phyloP scores from a whole-genome alignment of 192 early-diverging fungal species.

The Spinellus fusiger region DNA sequence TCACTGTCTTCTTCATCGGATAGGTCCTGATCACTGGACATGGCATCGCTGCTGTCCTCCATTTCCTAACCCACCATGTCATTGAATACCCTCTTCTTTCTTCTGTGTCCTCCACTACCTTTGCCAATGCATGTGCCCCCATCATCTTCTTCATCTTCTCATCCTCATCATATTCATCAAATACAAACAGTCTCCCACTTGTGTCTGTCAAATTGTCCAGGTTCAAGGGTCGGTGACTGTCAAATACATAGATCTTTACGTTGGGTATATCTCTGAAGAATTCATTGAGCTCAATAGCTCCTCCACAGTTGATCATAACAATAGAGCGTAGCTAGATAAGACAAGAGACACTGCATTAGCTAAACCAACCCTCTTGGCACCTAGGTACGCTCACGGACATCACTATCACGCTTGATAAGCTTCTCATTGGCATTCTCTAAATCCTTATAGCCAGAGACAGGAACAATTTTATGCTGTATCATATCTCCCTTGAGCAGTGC shows the following conservation, averaged over 20 bases:
- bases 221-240: constrained; percentile 85
- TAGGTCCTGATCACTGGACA: constrained; percentile 19
- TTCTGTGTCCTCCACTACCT: constrained; percentile 35
- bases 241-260: constrained; percentile 73
- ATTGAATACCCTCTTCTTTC: constrained; percentile 19
- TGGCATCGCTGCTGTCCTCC: constrained; percentile 27
- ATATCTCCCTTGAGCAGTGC: constrained; percentile 73
- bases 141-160: constrained; percentile 56
- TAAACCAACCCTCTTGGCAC: neutral
- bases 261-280: constrained; percentile 43
- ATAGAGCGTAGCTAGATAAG: constrained; percentile 59
- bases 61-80: constrained; percentile 32
- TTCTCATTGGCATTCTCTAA: constrained; percentile 46
- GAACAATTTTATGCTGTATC: constrained; percentile 76
- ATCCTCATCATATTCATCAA: constrained; percentile 85
- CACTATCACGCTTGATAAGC: constrained; percentile 43
- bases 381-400: constrained; percentile 26
- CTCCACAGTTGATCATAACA: constrained; percentile 86
- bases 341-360: neutral
- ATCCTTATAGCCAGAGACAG: constrained; percentile 64
- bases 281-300: constrained; percentile 65
- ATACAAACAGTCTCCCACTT: constrained; percentile 65
- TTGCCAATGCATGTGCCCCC: constrained; percentile 61
- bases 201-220: constrained; percentile 75
- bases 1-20: constrained; percentile 32